These are phyloP conservation scores for Wakefieldia striispora DNA, from an alignment of 768 basidiomycete species.

Conservation along the genomic window DNA sequence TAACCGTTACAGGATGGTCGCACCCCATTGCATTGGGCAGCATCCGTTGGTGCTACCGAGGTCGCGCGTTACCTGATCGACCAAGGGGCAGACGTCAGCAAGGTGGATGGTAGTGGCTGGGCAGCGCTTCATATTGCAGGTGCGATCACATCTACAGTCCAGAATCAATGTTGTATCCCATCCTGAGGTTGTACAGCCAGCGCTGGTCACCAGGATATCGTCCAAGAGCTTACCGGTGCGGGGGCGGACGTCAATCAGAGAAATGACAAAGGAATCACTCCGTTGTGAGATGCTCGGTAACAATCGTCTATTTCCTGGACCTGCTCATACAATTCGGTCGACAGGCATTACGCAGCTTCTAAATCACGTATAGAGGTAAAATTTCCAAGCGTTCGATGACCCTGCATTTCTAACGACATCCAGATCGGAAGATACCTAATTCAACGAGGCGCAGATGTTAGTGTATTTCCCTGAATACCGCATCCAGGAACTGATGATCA, in stretches of 20 bases:
- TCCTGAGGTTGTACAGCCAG: conserved; percentile 50
- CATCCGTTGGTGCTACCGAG: conserved; percentile 68
- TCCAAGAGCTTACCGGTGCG: conserved; percentile 74
- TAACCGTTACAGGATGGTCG: conserved; percentile 58
- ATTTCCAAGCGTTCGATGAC: conserved; percentile 27
- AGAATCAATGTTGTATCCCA: not conserved
- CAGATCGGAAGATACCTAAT: conserved; percentile 89
- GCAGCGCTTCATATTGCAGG: conserved; percentile 79
- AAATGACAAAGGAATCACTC: conserved; percentile 81
- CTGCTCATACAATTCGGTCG: conserved; percentile 9
- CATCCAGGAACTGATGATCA: conserved; percentile 31
- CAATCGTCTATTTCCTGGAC: not conserved
- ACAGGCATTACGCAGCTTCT: conserved; percentile 90
- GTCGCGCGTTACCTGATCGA: conserved; percentile 67
- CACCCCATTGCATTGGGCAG: conserved; percentile 85
- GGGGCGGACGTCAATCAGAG: conserved; percentile 79
- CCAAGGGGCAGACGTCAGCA: conserved; percentile 64
- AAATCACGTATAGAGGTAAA: conserved; percentile 81
- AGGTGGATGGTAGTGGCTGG: conserved; percentile 68
- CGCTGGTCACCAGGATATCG: conserved; percentile 74
- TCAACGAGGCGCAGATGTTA: conserved; percentile 85
- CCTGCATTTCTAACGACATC: conserved; percentile 17
- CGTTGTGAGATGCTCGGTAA: conserved; percentile 54
- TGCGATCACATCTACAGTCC: conserved; percentile 24
- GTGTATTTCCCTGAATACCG: conserved; percentile 37